Evolutionary conservation across 2,329 filamentous ascomycete genomes (phyloP).

Genomic region (Exserohilum rostratum): DNA sequence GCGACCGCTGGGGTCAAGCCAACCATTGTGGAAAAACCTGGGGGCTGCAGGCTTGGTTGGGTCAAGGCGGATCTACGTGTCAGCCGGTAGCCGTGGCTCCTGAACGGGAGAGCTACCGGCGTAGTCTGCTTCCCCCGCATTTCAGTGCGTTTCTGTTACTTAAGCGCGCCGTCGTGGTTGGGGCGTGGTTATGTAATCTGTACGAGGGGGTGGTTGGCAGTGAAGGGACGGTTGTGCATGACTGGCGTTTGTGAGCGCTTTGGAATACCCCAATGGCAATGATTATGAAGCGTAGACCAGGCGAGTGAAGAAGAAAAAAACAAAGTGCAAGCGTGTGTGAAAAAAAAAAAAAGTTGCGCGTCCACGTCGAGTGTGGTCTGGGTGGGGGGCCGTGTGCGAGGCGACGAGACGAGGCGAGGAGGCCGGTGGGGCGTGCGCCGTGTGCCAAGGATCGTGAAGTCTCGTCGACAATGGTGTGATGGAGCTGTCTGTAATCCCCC

Average conservation of each 20-base stretch:
- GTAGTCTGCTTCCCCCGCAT: constrained; percentile 46
- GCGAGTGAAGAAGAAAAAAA: constrained; percentile 9
- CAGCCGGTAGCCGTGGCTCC: constrained; percentile 24
- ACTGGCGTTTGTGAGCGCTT: constrained; percentile 43
- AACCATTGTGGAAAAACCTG: constrained; percentile 27
- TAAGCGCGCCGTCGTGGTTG: constrained; percentile 23
- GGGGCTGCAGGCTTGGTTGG: constrained; percentile 26
- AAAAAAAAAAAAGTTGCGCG: not conserved
- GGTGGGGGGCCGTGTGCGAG: not conserved
- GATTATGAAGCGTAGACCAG: constrained; percentile 33
- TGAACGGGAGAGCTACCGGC: constrained; percentile 39
- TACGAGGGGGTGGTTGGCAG: constrained; percentile 14
- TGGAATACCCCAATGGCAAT: constrained; percentile 43
- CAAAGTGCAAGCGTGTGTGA: constrained; percentile 7
- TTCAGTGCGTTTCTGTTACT: constrained; percentile 45
- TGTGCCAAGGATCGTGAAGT: constrained; percentile 42
- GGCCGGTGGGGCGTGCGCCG: constrained; percentile 7
- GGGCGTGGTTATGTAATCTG: constrained; percentile 22
- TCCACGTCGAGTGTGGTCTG: not conserved
- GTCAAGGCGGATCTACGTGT: constrained; percentile 31
- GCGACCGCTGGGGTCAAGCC: constrained; percentile 26
- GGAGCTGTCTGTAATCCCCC: constrained; percentile 3
- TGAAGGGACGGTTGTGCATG: constrained; percentile 31
- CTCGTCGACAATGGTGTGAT: constrained; percentile 29
- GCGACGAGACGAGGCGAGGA: not conserved